Evolutionary conservation across 768 basidiomycete species (phyloP), one percentile per base, ranked within the genome.

Genomic region (Phanerochaete sordida): DNA sequence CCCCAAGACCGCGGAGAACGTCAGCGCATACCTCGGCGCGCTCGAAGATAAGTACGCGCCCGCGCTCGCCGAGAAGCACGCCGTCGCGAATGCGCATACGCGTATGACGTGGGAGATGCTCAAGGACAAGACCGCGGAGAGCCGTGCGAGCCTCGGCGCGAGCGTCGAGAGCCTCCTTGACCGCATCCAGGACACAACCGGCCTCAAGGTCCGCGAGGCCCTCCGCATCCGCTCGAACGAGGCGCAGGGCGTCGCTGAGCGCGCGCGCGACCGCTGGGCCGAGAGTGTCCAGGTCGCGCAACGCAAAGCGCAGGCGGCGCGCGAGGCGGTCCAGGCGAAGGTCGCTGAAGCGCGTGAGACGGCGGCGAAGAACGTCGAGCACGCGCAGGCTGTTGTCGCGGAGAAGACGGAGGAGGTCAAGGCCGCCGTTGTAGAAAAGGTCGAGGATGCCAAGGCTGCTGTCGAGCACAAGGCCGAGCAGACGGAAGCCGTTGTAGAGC

Each of bases 41-140:
- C 76, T 95, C 49, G 95, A 97, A 73, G 84, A 86, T 23, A 70
- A 71, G 1, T 85, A 93, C 70, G 75, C 85, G 66, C 95, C 95
- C 1, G 72, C 75, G 0, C 61, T 93, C 8, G 86, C 91, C 1
- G 76, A 86, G 65, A 83, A 84, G 62, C 89, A 93, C 68, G 82
- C 77, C 24, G 78, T 85, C 47, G 83, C 85, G 19, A 79, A 84
- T 23, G 81, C 84, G 7, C 87, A 88, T 66, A 76, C 79, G 4
- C 64, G 67, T 21, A 88, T 87, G 83, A 74, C 82, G 7, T 81
- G 83, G 81, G 79, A 80, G 53, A 78, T 80, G 65, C 66, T 84
- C 0, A 82, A 81, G 63, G 84, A 87, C 9, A 76, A 77, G 15
- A 78, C 82, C 12, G 68, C 72, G 30, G 75, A 75, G 47, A 82